Evolutionary conservation across 225 moss, liverwort and hornwort species (phyloP), one percentile per base, ranked within the genome.

Genomic region (Marchantia polymorpha): DNA sequence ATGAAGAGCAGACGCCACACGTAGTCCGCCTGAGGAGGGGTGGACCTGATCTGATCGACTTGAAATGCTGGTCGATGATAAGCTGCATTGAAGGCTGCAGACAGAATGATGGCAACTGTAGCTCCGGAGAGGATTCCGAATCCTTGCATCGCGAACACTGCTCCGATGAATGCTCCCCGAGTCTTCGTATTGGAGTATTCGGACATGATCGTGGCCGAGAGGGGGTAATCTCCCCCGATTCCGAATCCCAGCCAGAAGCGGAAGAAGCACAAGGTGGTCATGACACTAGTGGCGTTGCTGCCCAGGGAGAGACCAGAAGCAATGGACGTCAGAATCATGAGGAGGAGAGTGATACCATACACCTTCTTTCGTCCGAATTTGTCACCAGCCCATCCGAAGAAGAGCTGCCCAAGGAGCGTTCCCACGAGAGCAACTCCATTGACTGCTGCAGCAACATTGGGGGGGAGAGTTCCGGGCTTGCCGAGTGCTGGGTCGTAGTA

Each of bases 1-100:
- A 72, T 85, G 63, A 91, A 85, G 30, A 91, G 84, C 16, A 89
- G 86, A 27, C 89, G 58, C 89, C 89, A 91, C 0, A 88, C 88
- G 52, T 13, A 91, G 48, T 77, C 76, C 7, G 78, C 78, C 55
- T 78, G 78, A 69, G 78, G 53, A 27, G 78, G 52, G 11, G 78
- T 78, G 19, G 78, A 78, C 39, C 31, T 46, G 27, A 69, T 69
- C 2, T 25, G 52, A 64, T 78, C 69, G 22, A 67, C 78, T 7
- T 67, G 46, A 20, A 68, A 78, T 0, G 78, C 68, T 20, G 78
- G 78, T 19, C 68, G 16, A 7, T 51, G 26, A 20, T 52, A 78
- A 3, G 64, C 78, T 14, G 1, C 0, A 6, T 69, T 31, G 53
- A 78, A 78, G 68, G 46, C 25, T 0, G 78, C 10, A 56, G 68